phyloP scores from a whole-genome alignment of 805 yeast species.

The Cyberlindnera mrakii region DNA sequence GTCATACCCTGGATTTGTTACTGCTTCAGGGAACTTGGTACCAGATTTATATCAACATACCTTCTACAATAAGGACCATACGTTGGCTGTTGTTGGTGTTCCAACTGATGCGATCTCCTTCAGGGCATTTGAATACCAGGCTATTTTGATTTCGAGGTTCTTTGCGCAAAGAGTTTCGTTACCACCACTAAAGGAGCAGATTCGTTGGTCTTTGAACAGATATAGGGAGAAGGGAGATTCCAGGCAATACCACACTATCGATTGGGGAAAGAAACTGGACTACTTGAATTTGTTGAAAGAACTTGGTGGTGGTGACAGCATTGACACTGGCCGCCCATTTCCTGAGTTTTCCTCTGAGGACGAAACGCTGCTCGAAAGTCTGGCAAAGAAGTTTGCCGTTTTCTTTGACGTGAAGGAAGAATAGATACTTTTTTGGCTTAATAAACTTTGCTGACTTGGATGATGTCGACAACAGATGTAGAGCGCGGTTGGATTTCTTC shows the following conservation, averaged over 20 bases:
- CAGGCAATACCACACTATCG: constrained; percentile 30
- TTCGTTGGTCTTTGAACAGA: constrained; percentile 26
- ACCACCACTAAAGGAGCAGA: constrained; percentile 26
- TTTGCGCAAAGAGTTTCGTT: constrained; percentile 26
- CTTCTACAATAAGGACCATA: constrained; percentile 27
- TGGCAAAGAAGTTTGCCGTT: constrained; percentile 8
- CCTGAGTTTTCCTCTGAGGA: constrained; percentile 16
- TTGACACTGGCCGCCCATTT: constrained; percentile 19
- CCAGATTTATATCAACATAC: constrained; percentile 30
- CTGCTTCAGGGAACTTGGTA: constrained; percentile 18
- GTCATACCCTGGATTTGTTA: constrained; percentile 20
- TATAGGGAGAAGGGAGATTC: constrained; percentile 24
- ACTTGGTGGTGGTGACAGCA: constrained; percentile 23
- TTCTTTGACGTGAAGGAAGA: constrained; percentile 8
- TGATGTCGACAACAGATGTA: too few species aligned
- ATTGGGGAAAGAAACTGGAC: constrained; percentile 24
- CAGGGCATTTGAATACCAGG: constrained; percentile 36
- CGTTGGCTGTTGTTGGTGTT: constrained; percentile 29
- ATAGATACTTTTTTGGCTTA: too few species aligned
- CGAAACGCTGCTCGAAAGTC: constrained; percentile 23
- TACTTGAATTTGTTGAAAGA: constrained; percentile 22
- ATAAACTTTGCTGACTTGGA: too few species aligned
- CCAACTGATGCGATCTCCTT: constrained; percentile 34
- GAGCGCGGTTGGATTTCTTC: too few species aligned
- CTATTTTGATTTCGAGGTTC: constrained; percentile 29